phyloP scores from a whole-genome alignment of 2,329 filamentous ascomycete genomes.

The Beauveria brongniartii region DNA sequence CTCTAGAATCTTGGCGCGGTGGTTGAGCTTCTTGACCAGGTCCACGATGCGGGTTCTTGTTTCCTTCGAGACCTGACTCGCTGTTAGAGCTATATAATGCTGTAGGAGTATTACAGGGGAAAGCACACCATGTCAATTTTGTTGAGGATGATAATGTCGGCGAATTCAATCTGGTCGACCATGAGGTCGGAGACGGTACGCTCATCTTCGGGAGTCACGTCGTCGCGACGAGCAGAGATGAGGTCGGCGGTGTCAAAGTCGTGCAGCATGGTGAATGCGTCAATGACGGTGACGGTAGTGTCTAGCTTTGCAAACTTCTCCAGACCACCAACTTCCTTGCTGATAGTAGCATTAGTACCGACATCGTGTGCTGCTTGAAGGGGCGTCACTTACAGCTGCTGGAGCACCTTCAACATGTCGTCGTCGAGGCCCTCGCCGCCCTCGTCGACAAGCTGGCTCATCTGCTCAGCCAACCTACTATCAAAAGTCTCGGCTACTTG shows the following conservation, averaged over 20 bases:
- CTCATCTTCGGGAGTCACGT: conserved; percentile 60
- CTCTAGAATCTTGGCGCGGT: conserved; percentile 55
- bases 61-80: conserved; percentile 27
- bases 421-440: conserved; percentile 25
- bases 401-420: conserved; percentile 27
- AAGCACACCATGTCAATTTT: conserved; percentile 54
- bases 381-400: conserved; percentile 24
- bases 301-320: conserved; percentile 59
- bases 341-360: conserved; percentile 5
- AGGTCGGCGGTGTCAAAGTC: conserved; percentile 66
- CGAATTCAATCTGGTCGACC: conserved; percentile 72
- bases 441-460: conserved; percentile 26
- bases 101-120: neutral
- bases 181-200: conserved; percentile 67
- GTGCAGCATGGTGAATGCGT: conserved; percentile 63
- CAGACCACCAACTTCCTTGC: conserved; percentile 51
- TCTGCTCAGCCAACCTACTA: conserved; percentile 41
- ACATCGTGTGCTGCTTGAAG: neutral
- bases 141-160: conserved; percentile 64
- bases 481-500: conserved; percentile 70
- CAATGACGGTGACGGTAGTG: conserved; percentile 64
- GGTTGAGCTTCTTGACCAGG: conserved; percentile 56
- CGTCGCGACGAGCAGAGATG: conserved; percentile 53
- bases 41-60: conserved; percentile 39
- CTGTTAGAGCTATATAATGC: neutral